A percentile compares a stretch with the other conserved stretches of the same genome.
Conservation (phyloP, 352 stramenopile genomes). For the Globisporangium cystogenes region DNA sequence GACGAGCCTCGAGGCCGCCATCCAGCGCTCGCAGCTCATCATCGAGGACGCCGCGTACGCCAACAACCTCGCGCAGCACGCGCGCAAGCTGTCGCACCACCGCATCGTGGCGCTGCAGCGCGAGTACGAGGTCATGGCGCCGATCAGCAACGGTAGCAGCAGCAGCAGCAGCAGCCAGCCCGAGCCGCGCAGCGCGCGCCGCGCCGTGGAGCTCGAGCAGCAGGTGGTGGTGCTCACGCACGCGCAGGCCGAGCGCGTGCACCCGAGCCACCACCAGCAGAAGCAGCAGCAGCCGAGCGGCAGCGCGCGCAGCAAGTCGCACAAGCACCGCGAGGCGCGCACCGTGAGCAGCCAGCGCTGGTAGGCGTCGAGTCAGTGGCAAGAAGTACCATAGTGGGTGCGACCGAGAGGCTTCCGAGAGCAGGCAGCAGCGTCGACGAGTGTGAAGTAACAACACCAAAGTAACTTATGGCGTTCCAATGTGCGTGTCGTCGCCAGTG, state of each 20-base stretch:
- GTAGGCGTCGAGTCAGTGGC: not conserved
- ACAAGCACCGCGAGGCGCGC: not conserved
- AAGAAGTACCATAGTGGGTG: no score
- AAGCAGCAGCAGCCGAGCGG: conserved; percentile 7
- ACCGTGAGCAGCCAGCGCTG: not conserved
- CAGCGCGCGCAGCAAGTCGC: not conserved
- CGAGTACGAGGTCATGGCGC: conserved; percentile 42
- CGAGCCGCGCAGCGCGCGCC: conserved; percentile 1
- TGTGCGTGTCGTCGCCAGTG: no score
- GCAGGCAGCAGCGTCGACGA: no score
- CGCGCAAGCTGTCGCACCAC: conserved; percentile 60
- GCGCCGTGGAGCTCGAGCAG: conserved; percentile 1
- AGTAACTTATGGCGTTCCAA: no score
- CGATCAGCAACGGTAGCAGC: conserved; percentile 4
- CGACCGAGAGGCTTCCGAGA: no score
- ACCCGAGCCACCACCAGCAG: not conserved
- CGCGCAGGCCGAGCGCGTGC: not conserved
- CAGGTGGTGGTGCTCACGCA: conserved; percentile 11
- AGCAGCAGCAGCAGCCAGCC: conserved; percentile 15
- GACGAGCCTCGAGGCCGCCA: conserved; percentile 42
- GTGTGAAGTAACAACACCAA: no score
- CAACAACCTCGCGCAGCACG: conserved; percentile 65
- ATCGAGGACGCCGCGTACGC: conserved; percentile 58
- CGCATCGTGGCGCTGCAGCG: conserved; percentile 58
- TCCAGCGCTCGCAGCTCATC: conserved; percentile 44